A percentile compares a stretch with the other conserved stretches of the same genome.
Conservation (phyloP, 495 filamentous ascomycete species). For the Astrothelium subdiscretum region DNA sequence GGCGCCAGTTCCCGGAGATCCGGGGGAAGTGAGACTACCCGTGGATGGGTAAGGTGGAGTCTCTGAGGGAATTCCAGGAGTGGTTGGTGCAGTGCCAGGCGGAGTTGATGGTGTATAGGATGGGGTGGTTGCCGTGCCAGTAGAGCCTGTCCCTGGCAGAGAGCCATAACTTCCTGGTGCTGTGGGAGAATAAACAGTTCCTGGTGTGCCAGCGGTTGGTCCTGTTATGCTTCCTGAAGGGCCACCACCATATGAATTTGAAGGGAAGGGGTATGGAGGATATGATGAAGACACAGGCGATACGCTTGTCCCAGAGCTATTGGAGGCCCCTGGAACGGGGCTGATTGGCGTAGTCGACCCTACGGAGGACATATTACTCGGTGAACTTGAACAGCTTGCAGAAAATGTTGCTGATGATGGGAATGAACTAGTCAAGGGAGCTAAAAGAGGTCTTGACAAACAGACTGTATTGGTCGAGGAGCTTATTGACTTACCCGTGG, state of each 20-base stretch:
- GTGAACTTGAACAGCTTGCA: neutral
- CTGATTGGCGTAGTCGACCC: too few species aligned
- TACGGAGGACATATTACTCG: too few species aligned
- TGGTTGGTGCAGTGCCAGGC: neutral
- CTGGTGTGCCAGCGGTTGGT: neutral
- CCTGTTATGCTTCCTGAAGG: neutral
- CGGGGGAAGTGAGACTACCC: neutral
- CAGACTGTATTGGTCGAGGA: neutral
- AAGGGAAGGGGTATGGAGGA: neutral
- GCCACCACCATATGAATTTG: neutral
- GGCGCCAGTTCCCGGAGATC: neutral
- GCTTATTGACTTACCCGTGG: neutral
- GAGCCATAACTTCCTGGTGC: neutral
- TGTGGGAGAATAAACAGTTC: neutral
- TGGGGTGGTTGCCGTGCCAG: neutral
- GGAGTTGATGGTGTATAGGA: neutral
- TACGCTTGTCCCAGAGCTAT: too few species aligned
- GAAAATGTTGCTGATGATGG: neutral
- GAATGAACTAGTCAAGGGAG: neutral
- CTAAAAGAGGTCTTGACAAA: neutral
- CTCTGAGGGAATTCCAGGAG: neutral
- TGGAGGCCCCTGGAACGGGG: too few species aligned
- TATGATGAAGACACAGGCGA: neutral
- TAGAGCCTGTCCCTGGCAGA: neutral
- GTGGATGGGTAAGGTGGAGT: neutral